Conservation (phyloP, 352 stramenopile species). For the Phytopythium montanum region DNA sequence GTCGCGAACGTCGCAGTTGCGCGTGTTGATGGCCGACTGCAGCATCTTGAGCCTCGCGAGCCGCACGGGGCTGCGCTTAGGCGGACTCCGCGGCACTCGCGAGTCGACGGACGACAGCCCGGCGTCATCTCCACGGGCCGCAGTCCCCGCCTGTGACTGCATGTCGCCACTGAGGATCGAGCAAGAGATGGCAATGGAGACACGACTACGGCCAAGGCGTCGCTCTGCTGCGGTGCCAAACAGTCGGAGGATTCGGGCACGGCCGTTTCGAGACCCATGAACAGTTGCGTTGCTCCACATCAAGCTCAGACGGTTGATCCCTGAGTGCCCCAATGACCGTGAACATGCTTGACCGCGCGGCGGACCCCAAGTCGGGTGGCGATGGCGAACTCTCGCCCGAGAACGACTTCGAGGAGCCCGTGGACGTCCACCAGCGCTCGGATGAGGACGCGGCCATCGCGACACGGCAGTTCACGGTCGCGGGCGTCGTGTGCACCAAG, state of each 20-base stretch:
- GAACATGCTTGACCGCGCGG: conserved; percentile 43
- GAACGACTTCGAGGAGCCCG: conserved; percentile 36
- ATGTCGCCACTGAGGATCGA: background rate
- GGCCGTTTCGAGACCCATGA: background rate
- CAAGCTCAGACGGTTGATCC: too few species aligned
- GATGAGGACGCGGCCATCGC: conserved; percentile 57
- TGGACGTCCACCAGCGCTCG: conserved; percentile 47
- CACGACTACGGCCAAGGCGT: background rate
- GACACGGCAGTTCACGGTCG: conserved; percentile 66
- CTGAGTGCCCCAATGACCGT: too few species aligned
- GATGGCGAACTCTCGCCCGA: conserved; percentile 14
- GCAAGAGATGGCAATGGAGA: background rate
- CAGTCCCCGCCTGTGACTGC: background rate
- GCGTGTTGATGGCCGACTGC: conserved; percentile 76
- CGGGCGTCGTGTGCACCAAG: conserved; percentile 78
- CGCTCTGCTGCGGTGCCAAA: background rate
- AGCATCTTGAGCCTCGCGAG: conserved; percentile 81
- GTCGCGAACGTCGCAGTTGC: conserved; percentile 67
- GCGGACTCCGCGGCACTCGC: conserved; percentile 27
- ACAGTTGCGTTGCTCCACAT: conserved; percentile 4
- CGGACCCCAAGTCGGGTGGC: conserved; percentile 42
- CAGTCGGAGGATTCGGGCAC: background rate
- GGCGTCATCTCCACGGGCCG: background rate
- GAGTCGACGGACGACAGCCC: background rate
- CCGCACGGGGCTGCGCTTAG: conserved; percentile 70